A percentile compares a stretch with the other conserved stretches of the same genome.
Conservation (phyloP, 352 stramenopile species). For the Phytophthora nicotianae region DNA sequence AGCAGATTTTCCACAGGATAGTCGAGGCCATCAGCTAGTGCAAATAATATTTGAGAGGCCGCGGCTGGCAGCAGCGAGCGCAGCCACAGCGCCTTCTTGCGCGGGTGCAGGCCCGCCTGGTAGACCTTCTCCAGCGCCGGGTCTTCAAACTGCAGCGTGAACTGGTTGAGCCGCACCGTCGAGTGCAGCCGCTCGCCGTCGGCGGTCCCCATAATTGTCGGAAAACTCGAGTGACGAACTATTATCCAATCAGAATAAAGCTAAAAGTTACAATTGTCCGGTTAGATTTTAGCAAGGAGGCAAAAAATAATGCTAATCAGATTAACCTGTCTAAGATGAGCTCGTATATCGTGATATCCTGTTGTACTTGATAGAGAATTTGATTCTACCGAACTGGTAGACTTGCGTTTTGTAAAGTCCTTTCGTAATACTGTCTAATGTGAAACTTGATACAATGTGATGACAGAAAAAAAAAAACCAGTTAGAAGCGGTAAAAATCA, state of each 20-base stretch:
- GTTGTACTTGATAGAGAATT: too few species aligned
- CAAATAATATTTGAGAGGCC: slow-evolving; percentile 77
- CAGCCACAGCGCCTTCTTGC: slow-evolving; percentile 87
- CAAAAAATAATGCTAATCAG: too few species aligned
- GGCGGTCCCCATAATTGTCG: not conserved
- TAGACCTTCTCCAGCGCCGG: slow-evolving; percentile 65
- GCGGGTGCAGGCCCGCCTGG: slow-evolving; percentile 62
- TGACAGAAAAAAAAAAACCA: too few species aligned
- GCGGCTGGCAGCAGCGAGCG: slow-evolving; percentile 77
- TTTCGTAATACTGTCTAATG: too few species aligned
- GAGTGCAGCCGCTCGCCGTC: slow-evolving; percentile 54
- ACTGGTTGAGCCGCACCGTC: slow-evolving; percentile 83
- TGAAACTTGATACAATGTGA: too few species aligned
- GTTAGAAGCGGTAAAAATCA: too few species aligned
- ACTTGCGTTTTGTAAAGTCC: too few species aligned
- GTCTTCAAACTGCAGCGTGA: slow-evolving; percentile 83
- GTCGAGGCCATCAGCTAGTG: slow-evolving; percentile 71
- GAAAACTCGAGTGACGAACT: not conserved
- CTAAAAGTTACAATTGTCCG: not conserved
- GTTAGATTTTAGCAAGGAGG: not conserved
- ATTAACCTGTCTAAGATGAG: too few species aligned
- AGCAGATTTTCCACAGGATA: slow-evolving; percentile 69
- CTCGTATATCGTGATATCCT: too few species aligned
- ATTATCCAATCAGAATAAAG: not conserved
- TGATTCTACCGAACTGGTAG: too few species aligned